A percentile compares a stretch with the other conserved stretches of the same genome.
phyloP scores from a whole-genome alignment of 345 rosid genomes.

The Physaria fendleri region DNA sequence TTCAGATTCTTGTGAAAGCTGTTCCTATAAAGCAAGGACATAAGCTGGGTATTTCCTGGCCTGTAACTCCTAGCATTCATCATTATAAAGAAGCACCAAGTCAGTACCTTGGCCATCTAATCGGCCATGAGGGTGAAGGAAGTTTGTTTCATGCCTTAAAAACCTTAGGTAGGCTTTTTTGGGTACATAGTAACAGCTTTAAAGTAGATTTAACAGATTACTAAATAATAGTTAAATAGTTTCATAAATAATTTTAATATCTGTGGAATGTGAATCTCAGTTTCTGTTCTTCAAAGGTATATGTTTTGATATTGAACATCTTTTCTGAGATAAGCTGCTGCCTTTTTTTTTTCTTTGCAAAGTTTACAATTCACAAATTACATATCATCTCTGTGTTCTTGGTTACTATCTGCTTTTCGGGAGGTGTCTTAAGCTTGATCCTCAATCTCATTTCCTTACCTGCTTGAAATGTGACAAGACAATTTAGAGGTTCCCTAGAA shows the following conservation, averaged over 20 bases:
- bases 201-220: no score
- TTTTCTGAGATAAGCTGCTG: no score
- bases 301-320: no score
- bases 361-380: no score
- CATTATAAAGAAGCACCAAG: conserved; percentile 80
- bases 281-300: no score
- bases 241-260: no score
- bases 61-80: conserved; percentile 72
- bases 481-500: not conserved
- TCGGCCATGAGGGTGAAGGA: conserved; percentile 95
- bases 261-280: no score
- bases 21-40: conserved; percentile 88
- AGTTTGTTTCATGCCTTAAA: conserved; percentile 77
- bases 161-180: conserved; percentile 54
- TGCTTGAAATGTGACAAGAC: not conserved
- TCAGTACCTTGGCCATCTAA: conserved; percentile 81
- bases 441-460: not conserved
- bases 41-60: conserved; percentile 69
- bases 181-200: no score
- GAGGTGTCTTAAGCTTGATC: not conserved
- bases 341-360: no score
- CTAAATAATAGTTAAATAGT: no score
- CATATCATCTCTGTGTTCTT: no score
- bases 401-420: no score
- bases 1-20: conserved; percentile 71